Evolutionary conservation across 2,329 filamentous ascomycete species (phyloP).

Genomic region (Fusarium palustre): DNA sequence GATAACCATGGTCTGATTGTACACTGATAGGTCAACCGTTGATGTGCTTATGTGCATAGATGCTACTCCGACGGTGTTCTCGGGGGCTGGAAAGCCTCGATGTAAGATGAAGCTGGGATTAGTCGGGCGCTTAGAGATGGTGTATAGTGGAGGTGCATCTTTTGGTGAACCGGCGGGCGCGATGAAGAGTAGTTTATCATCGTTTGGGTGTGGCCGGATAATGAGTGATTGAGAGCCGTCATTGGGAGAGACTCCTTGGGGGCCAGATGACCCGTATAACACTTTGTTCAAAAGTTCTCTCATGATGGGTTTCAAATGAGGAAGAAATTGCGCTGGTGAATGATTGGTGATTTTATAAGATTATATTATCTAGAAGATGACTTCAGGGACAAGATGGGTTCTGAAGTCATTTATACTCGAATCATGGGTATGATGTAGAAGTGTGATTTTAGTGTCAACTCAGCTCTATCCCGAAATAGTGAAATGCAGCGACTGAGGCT

Average conservation of each 20-base stretch:
- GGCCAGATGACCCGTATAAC: constrained; percentile 16
- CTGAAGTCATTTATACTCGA: not conserved
- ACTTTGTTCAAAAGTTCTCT: constrained; percentile 32
- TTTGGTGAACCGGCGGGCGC: constrained; percentile 25
- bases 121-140: constrained; percentile 22
- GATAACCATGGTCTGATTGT: constrained; percentile 37
- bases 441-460: not conserved
- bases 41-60: constrained; percentile 35
- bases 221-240: constrained; percentile 21
- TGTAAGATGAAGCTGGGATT: constrained; percentile 34
- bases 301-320: not conserved
- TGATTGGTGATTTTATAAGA: not conserved
- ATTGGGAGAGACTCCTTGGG: constrained; percentile 10
- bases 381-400: not conserved
- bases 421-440: too few relatives aligned
- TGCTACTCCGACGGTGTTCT: constrained; percentile 35
- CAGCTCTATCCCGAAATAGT: not conserved
- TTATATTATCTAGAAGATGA: not conserved
- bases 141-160: constrained; percentile 38
- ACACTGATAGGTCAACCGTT: constrained; percentile 34
- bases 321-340: not conserved
- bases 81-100: constrained; percentile 25
- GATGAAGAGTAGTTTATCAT: constrained; percentile 24
- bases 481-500: not conserved
- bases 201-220: constrained; percentile 17